Evolutionary conservation across 305 asterid genomes (phyloP).

Genomic region (Ilex paraguariensis): DNA sequence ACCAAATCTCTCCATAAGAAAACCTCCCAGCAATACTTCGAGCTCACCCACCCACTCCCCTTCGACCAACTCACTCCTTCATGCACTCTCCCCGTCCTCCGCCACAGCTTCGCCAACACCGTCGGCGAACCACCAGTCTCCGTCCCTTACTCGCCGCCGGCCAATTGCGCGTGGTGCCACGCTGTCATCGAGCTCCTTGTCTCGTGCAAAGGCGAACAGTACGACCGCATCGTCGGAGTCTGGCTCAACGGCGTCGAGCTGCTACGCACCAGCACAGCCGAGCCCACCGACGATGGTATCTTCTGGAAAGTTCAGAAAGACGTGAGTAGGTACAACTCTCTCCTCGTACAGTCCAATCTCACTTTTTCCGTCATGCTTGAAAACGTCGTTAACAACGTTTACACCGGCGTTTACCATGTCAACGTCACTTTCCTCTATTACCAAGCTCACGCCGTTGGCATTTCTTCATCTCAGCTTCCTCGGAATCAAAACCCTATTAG

Average conservation of each 20-base stretch:
- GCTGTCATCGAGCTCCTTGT: neutral
- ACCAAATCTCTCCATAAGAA: neutral
- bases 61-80: neutral
- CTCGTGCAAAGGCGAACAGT: neutral
- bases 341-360: neutral
- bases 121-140: neutral
- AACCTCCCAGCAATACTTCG: neutral
- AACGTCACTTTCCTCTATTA: constrained; percentile 59
- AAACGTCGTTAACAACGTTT: constrained; percentile 59
- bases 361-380: constrained; percentile 60
- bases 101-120: constrained; percentile 1
- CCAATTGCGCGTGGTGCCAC: neutral
- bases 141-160: neutral
- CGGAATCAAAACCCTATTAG: constrained; percentile 11
- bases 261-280: constrained; percentile 1
- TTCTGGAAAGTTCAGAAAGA: neutral
- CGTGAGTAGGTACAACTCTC: neutral
- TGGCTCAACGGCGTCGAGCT: neutral
- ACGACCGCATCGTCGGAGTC: neutral
- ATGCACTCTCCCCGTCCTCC: neutral
- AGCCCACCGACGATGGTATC: neutral
- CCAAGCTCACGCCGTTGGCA: constrained; percentile 6
- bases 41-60: constrained; percentile 1
- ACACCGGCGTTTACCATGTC: constrained; percentile 52
- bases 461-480: constrained; percentile 8